Conservation (phyloP, 2,329 filamentous ascomycete species). For the Cordyceps militaris region DNA sequence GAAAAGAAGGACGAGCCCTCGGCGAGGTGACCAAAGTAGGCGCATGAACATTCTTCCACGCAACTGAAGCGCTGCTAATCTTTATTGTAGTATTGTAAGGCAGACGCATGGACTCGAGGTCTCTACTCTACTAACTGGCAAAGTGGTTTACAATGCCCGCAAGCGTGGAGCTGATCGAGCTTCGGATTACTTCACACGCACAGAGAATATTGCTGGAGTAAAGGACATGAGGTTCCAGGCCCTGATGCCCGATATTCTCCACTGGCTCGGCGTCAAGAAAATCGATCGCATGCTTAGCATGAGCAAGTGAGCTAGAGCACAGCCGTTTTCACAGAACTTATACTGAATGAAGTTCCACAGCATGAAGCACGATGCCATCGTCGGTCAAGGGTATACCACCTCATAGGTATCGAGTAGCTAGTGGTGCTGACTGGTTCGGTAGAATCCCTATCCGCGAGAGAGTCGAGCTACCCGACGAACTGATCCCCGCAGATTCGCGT, state of each 20-base stretch:
- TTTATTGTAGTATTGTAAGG: slow-evolving; percentile 4
- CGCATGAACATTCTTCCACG: slow-evolving; percentile 12
- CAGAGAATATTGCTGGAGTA: slow-evolving; percentile 96
- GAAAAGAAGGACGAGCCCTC: slow-evolving; percentile 89
- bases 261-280: slow-evolving; percentile 97
- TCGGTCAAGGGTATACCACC: slow-evolving; percentile 60
- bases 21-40: slow-evolving; percentile 92
- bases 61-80: slow-evolving; percentile 26
- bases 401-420: slow-evolving; percentile 10
- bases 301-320: slow-evolving; percentile 64
- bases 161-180: slow-evolving; percentile 74
- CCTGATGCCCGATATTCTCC: slow-evolving; percentile 93
- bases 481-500: slow-evolving; percentile 89
- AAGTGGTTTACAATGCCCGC: slow-evolving; percentile 67
- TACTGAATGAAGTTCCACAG: slow-evolving; percentile 35
- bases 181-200: slow-evolving; percentile 91
- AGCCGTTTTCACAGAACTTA: not conserved
- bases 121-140: not conserved
- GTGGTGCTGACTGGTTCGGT: slow-evolving; percentile 20
- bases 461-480: slow-evolving; percentile 83
- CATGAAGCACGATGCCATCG: slow-evolving; percentile 88
- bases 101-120: not conserved
- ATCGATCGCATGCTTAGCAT: slow-evolving; percentile 98
- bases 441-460: slow-evolving; percentile 82
- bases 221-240: slow-evolving; percentile 98